Evolutionary conservation across 163 green algal species (phyloP).

Genomic region (Chloromonas sp.): DNA sequence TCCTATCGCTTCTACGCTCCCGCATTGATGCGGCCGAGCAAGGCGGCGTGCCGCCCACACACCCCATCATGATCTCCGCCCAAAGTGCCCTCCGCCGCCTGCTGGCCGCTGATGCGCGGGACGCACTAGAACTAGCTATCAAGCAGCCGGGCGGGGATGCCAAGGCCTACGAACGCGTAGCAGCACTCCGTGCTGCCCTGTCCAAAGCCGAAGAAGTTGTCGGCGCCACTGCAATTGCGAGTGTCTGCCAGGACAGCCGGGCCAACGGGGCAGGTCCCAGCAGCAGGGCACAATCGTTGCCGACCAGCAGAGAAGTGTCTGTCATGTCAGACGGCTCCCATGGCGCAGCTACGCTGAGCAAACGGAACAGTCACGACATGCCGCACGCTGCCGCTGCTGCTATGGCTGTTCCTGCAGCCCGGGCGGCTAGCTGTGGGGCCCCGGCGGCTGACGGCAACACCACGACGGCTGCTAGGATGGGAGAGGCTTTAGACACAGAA

Average conservation of each 20-base stretch:
- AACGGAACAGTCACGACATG: no score
- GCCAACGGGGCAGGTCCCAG: no score
- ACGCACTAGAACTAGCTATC: slow-evolving; percentile 43
- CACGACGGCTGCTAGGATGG: no score
- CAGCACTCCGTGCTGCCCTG: slow-evolving; percentile 31
- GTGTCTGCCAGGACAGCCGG: no score
- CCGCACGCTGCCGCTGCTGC: no score
- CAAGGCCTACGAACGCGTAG: no score
- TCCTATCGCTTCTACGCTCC: slow-evolving; percentile 16
- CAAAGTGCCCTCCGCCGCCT: slow-evolving; percentile 15
- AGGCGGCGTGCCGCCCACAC: slow-evolving; percentile 34
- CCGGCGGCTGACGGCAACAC: background rate
- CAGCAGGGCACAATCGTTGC: no score
- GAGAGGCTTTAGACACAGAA: no score
- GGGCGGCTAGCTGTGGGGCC: background rate
- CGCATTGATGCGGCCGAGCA: slow-evolving; percentile 48
- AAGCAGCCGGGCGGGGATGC: slow-evolving; percentile 24
- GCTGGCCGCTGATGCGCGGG: slow-evolving; percentile 15
- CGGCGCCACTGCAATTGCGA: background rate
- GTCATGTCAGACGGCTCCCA: no score
- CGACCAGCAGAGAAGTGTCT: no score
- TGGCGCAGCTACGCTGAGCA: no score
- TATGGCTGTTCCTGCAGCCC: background rate
- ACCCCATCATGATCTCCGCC: background rate
- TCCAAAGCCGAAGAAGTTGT: slow-evolving; percentile 37